phyloP scores from a whole-genome alignment of 306 rosid genomes.

The Vigna radiata region DNA sequence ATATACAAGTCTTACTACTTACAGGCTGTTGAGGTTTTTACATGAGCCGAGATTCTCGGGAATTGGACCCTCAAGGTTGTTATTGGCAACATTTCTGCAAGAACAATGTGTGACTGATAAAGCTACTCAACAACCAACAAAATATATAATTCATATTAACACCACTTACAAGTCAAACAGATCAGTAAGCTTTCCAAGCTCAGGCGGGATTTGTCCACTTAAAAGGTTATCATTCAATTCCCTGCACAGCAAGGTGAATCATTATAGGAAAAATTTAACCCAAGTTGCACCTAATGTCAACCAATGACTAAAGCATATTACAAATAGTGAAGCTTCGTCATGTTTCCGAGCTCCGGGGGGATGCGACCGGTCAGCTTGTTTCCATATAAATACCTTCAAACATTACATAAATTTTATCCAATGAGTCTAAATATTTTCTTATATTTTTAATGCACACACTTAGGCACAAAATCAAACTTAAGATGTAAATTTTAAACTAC shows the following conservation, averaged over 20 bases:
- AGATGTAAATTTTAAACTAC: neutral
- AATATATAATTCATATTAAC: conserved; percentile 5
- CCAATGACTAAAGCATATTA: conserved; percentile 43
- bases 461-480: neutral
- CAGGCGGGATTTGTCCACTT: conserved; percentile 75
- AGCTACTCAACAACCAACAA: conserved; percentile 4
- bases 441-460: neutral
- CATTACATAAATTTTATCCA: conserved; percentile 9
- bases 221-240: conserved; percentile 79
- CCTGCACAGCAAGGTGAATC: conserved; percentile 48
- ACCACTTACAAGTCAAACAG: conserved; percentile 75
- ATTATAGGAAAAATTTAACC: neutral
- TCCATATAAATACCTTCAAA: conserved; percentile 76
- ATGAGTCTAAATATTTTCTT: neutral
- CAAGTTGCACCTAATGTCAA: neutral
- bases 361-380: conserved; percentile 78
- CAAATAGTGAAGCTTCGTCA: conserved; percentile 85
- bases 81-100: conserved; percentile 76
- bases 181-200: conserved; percentile 84
- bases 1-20: conserved; percentile 40
- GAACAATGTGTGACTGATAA: neutral
- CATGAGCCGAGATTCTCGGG: conserved; percentile 79
- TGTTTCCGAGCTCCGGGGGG: conserved; percentile 83
- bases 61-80: conserved; percentile 77
- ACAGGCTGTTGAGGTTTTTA: conserved; percentile 86